Percentiles rank a stretch among this genome's conserved stretches.
These are phyloP conservation scores for Viola pubescens DNA, from an alignment of 441 rosid species.

Conservation along the genomic window DNA sequence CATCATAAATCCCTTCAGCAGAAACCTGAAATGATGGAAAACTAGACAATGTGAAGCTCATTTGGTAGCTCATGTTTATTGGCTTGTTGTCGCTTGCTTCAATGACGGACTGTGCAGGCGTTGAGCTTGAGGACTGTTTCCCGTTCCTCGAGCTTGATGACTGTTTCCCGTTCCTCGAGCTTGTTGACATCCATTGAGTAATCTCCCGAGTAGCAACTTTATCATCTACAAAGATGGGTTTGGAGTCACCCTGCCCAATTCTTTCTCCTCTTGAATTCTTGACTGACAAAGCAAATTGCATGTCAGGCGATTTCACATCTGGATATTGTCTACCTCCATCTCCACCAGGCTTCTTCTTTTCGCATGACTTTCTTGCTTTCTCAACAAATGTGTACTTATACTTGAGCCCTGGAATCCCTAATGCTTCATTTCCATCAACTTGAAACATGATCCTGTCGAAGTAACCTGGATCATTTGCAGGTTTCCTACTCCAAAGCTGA, in stretches of 20 bases:
- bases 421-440: slow-evolving; percentile 17
- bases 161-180: neutral
- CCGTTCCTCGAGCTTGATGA: too few relatives aligned
- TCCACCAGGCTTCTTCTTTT: slow-evolving; percentile 20
- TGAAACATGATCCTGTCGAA: slow-evolving; percentile 37
- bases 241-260: slow-evolving; percentile 30
- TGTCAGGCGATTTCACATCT: slow-evolving; percentile 39
- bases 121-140: too few relatives aligned
- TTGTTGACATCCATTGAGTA: neutral
- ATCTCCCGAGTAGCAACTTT: neutral
- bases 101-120: too few relatives aligned
- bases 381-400: slow-evolving; percentile 46
- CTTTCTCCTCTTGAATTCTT: slow-evolving; percentile 30
- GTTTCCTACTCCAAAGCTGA: slow-evolving; percentile 51
- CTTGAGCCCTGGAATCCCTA: slow-evolving; percentile 35
- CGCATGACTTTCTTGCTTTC: slow-evolving; percentile 31
- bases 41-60: slow-evolving; percentile 17
- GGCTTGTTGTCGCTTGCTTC: slow-evolving; percentile 19
- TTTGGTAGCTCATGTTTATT: slow-evolving; percentile 52
- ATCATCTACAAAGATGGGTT: slow-evolving; percentile 54
- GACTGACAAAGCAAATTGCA: slow-evolving; percentile 47
- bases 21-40: slow-evolving; percentile 28
- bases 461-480: slow-evolving; percentile 32
- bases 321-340: slow-evolving; percentile 44
- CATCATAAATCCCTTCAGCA: slow-evolving; percentile 73